Evolutionary conservation across 2,329 filamentous ascomycete species (phyloP).

Genomic region (Pseudogymnoascus sp.): DNA sequence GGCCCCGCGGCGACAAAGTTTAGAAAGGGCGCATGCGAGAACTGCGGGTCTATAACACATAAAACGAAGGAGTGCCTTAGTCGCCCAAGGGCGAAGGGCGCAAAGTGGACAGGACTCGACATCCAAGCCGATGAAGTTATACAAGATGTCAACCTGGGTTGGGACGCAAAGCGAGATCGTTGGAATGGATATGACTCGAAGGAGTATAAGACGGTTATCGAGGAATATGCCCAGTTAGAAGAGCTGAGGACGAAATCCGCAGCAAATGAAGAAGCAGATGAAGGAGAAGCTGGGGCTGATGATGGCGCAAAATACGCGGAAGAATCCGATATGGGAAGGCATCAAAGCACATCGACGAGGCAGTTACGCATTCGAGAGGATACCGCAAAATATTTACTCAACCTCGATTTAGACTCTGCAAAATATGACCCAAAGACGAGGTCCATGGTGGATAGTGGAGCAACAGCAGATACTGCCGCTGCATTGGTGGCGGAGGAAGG

Average conservation of each 20-base stretch:
- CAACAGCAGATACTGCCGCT: constrained; percentile 69
- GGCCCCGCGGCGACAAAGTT: constrained; percentile 91
- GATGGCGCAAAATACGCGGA: constrained; percentile 76
- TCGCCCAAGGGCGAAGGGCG: constrained; percentile 78
- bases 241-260: constrained; percentile 52
- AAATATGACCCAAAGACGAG: constrained; percentile 97
- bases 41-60: constrained; percentile 95
- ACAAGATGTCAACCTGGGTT: constrained; percentile 78
- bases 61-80: constrained; percentile 90
- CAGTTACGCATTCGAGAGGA: constrained; percentile 91
- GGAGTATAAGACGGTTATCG: constrained; percentile 79
- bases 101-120: constrained; percentile 84
- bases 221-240: constrained; percentile 83
- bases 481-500: constrained; percentile 86
- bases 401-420: constrained; percentile 89
- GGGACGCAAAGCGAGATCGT: constrained; percentile 94
- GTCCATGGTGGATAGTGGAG: constrained; percentile 78
- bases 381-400: constrained; percentile 92
- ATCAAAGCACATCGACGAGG: constrained; percentile 82
- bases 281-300: constrained; percentile 43
- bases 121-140: constrained; percentile 88
- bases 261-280: constrained; percentile 38
- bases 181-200: constrained; percentile 96
- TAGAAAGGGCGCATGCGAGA: constrained; percentile 96
- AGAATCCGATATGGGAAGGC: constrained; percentile 91